These are phyloP conservation scores for Tulasnella sp. DNA, from an alignment of 768 basidiomycete species.

Conservation along the genomic window DNA sequence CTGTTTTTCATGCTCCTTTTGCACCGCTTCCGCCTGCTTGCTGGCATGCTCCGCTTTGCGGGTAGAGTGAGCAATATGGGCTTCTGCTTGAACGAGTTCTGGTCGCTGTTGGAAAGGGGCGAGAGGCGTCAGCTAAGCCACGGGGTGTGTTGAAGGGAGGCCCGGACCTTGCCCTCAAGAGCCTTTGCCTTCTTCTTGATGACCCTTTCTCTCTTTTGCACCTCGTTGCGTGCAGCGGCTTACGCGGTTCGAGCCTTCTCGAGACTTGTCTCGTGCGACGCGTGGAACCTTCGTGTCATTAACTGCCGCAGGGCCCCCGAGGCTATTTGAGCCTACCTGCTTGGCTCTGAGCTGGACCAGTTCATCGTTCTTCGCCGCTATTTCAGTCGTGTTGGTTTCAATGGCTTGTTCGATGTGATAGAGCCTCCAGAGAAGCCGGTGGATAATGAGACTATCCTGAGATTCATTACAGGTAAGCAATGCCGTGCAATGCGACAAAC, in stretches of 20 bases:
- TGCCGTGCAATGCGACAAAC: not conserved
- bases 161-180: constrained; percentile 74
- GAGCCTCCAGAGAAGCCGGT: constrained; percentile 82
- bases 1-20: constrained; percentile 60
- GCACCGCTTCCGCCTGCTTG: constrained; percentile 64
- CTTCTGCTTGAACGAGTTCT: constrained; percentile 78
- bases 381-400: constrained; percentile 66
- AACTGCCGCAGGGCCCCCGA: no score
- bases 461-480: not conserved
- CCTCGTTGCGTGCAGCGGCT: constrained; percentile 70
- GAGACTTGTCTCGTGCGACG: constrained; percentile 67
- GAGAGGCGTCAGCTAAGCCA: not conserved
- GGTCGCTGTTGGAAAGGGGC: constrained; percentile 65
- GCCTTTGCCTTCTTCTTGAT: constrained; percentile 92
- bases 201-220: constrained; percentile 81
- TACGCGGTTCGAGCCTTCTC: constrained; percentile 77
- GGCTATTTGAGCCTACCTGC: constrained; percentile 47
- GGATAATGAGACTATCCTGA: constrained; percentile 80
- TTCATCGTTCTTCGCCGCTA: constrained; percentile 73
- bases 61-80: constrained; percentile 83
- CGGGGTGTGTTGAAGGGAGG: not conserved
- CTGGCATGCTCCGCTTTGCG: constrained; percentile 76
- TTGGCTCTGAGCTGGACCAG: constrained; percentile 69
- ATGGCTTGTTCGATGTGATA: constrained; percentile 89
- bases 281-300: constrained; percentile 38